A percentile compares a stretch with the other conserved stretches of the same genome.
These are phyloP conservation scores for Pseudonitzschia pungens DNA, from an alignment of 108 stramenopile genomes.

Conservation along the genomic window DNA sequence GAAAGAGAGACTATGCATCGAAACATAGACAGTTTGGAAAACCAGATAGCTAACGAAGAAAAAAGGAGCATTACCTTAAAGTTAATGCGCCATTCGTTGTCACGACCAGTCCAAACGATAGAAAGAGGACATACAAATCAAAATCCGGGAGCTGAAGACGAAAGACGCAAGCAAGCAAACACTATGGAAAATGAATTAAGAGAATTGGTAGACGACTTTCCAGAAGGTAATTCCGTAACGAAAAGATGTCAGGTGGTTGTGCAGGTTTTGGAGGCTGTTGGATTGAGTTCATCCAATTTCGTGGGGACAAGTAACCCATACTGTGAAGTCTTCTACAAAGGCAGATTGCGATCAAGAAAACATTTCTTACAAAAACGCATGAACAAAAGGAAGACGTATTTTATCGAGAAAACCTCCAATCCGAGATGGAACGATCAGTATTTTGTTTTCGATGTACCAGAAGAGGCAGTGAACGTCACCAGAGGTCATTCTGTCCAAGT, in stretches of 20 bases:
- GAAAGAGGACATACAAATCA: background rate
- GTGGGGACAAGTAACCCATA: conserved; percentile 81
- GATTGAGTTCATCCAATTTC: conserved; percentile 56
- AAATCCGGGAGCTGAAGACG: background rate
- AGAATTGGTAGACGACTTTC: conserved; percentile 41
- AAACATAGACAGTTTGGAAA: conserved; percentile 52
- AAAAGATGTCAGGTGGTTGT: conserved; percentile 74
- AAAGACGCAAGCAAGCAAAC: conserved; percentile 10
- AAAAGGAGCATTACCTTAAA: conserved; percentile 32
- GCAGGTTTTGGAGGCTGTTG: conserved; percentile 79
- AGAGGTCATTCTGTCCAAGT: conserved; percentile 65
- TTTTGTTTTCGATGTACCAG: conserved; percentile 86
- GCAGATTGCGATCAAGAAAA: conserved; percentile 30
- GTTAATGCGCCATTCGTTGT: conserved; percentile 23
- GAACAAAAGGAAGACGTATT: conserved; percentile 72
- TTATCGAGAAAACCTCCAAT: conserved; percentile 66
- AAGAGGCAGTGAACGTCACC: conserved; percentile 57
- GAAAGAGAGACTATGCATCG: conserved; percentile 43
- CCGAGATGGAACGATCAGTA: conserved; percentile 81
- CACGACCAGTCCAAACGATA: background rate
- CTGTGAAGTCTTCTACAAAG: conserved; percentile 64
- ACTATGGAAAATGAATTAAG: conserved; percentile 26
- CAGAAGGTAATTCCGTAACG: conserved; percentile 53
- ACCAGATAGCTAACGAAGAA: conserved; percentile 48
- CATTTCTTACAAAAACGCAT: conserved; percentile 42